Evolutionary conservation across 805 yeast species (phyloP).

Genomic region (Candida easanensis): DNA sequence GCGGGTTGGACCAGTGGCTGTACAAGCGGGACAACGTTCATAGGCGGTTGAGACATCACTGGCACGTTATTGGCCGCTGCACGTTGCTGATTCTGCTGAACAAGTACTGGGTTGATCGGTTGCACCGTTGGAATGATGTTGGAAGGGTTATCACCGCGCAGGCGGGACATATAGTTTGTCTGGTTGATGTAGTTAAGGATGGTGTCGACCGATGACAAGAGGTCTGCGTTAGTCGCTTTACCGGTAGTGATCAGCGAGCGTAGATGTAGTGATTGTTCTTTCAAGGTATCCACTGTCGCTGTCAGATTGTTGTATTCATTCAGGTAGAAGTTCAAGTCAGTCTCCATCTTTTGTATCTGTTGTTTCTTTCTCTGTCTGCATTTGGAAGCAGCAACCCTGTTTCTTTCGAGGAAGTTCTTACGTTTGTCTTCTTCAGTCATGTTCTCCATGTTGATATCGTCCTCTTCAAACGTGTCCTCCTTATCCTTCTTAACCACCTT

Average conservation of each 20-base stretch:
- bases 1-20: too few species aligned
- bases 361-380: slow-evolving; percentile 95
- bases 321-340: slow-evolving; percentile 67
- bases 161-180: slow-evolving; percentile 26
- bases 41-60: slow-evolving; percentile 9
- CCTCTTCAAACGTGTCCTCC: neutral
- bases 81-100: slow-evolving; percentile 20
- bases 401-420: slow-evolving; percentile 77
- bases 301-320: slow-evolving; percentile 67
- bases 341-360: slow-evolving; percentile 78
- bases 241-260: slow-evolving; percentile 40
- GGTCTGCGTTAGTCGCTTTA: slow-evolving; percentile 31
- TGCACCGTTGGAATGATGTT: slow-evolving; percentile 28
- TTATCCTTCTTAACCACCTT: neutral
- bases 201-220: slow-evolving; percentile 41
- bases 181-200: slow-evolving; percentile 19
- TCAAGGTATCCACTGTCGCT: slow-evolving; percentile 52
- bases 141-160: slow-evolving; percentile 27
- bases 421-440: slow-evolving; percentile 74
- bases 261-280: slow-evolving; percentile 54
- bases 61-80: neutral
- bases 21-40: too few species aligned
- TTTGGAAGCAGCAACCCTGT: slow-evolving; percentile 91
- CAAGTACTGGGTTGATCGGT: slow-evolving; percentile 28
- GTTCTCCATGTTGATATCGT: slow-evolving; percentile 10